These are phyloP conservation scores for Batrachochytrium dendrobatidis DNA, from an alignment of 371 early-diverging fungal species.

Conservation along the genomic window DNA sequence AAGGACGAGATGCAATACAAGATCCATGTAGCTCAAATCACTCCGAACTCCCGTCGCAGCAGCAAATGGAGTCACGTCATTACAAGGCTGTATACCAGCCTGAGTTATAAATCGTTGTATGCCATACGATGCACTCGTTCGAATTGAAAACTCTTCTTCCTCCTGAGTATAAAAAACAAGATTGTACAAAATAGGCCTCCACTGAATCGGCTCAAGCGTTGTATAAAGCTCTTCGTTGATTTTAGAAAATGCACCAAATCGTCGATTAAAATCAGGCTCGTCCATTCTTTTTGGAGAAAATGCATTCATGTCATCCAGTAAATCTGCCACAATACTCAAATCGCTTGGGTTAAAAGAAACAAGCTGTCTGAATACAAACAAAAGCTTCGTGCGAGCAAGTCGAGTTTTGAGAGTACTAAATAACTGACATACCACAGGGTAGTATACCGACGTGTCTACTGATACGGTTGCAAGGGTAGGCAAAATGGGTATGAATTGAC, in stretches of 20 bases:
- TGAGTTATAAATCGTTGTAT: conserved; percentile 51
- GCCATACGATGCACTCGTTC: conserved; percentile 72
- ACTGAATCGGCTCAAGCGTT: conserved; percentile 58
- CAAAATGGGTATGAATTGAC: conserved; percentile 42
- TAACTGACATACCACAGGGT: conserved; percentile 47
- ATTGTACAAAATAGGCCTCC: conserved; percentile 89
- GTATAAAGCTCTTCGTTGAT: conserved; percentile 60
- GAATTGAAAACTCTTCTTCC: conserved; percentile 77
- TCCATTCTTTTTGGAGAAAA: conserved; percentile 68
- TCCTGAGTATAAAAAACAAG: conserved; percentile 72
- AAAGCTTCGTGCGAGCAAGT: conserved; percentile 51
- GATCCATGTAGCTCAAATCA: conserved; percentile 18
- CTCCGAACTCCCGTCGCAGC: not conserved
- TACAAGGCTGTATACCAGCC: no score
- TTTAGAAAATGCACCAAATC: conserved; percentile 66
- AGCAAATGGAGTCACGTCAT: conserved; percentile 7
- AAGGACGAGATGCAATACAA: conserved; percentile 57
- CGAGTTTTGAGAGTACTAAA: conserved; percentile 50
- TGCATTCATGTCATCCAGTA: conserved; percentile 70
- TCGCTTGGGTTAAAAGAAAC: conserved; percentile 44
- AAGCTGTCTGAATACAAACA: conserved; percentile 56
- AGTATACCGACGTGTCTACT: conserved; percentile 39
- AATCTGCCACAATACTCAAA: conserved; percentile 43
- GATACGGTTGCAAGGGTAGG: conserved; percentile 14
- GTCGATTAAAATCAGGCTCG: conserved; percentile 78